Percentiles rank a stretch among this genome's conserved stretches.
phyloP scores from a whole-genome alignment of 345 rosid species.

The Excoecaria cochinchinensis region DNA sequence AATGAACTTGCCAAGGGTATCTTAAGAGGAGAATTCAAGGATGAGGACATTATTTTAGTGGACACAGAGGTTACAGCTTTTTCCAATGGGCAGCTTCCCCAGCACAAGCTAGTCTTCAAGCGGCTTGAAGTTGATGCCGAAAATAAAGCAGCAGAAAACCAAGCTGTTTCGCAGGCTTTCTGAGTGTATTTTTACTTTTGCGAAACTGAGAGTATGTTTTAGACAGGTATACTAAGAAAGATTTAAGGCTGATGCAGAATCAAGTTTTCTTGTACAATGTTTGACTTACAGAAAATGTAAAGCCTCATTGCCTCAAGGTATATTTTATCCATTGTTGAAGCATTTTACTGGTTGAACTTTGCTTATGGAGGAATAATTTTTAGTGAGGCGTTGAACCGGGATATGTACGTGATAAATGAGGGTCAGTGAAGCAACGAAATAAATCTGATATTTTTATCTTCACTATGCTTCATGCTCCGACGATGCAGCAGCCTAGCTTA shows the following conservation, averaged over 20 bases:
- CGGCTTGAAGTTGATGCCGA: slow-evolving; percentile 35
- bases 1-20: slow-evolving; percentile 97
- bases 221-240: neutral
- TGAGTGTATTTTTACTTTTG: slow-evolving; percentile 3
- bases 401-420: too few relatives aligned
- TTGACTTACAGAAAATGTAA: neutral
- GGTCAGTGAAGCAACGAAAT: too few relatives aligned
- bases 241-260: neutral
- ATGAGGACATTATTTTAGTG: slow-evolving; percentile 59
- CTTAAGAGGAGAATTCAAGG: slow-evolving; percentile 84
- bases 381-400: too few relatives aligned
- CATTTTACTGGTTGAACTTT: too few relatives aligned
- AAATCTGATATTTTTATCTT: too few relatives aligned
- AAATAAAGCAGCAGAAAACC: slow-evolving; percentile 34
- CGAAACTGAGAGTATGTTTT: neutral
- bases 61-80: slow-evolving; percentile 77
- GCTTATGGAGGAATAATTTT: too few relatives aligned
- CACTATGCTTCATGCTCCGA: too few relatives aligned
- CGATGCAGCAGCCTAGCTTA: too few relatives aligned
- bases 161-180: slow-evolving; percentile 32
- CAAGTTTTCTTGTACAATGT: slow-evolving; percentile 8
- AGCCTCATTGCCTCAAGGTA: neutral
- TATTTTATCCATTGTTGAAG: neutral
- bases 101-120: slow-evolving; percentile 71
- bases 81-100: slow-evolving; percentile 78